Base-by-base conservation (phyloP, 2,329 filamentous ascomycete genomes). In the Macrophomina pseudophaseolina region DNA sequence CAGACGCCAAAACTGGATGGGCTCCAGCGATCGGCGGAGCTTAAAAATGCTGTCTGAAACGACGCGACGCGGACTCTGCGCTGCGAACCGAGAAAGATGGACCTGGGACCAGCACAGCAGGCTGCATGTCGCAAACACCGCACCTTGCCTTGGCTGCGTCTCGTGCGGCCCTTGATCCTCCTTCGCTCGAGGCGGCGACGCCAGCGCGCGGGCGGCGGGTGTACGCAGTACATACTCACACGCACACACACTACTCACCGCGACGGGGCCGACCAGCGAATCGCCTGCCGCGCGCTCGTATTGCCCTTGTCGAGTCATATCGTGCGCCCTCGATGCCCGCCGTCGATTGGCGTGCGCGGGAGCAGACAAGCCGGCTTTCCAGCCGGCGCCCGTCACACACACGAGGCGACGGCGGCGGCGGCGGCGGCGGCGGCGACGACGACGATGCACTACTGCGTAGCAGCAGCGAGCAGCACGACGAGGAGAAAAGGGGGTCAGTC, bases 121-220 rank as follows among this genome's bases (percentile, higher is more conserved):
- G 58, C 58, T 40, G 58, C 58, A 38, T 32, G 58, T 62, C 44
- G 58, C 58, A 38, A 62, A 62, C 58, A 62, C 42, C 42, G 58
- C 58, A 60, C 40, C 56, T 60, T 60, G 56, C 40, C 56, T 60
- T 60, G 56, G 56, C 56, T 48, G 56, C 40, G 54, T 46, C 54
- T 58, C 54, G 54, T 58, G 54, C 54, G 56, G 6, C 35, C 35
- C 35, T 38, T 38, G 35, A 4, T 48, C 40, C 56, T 60, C 56
- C 23, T 23, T 23, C 56, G 56, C 56, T 46, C 49, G 54, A 40
- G 54, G 38, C 54, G 54, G 54, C 54, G 54, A 58, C 54, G 56
- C 42, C 40, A 60, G 56, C 35, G 35, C 6, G 35, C 35, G 35
- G 35, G 35, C 35, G 35, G 35, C 56, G 56, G 40, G 56, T 40